These are phyloP conservation scores for Obelidium mucronatum DNA, from an alignment of 192 early-diverging fungal species.

Conservation along the genomic window DNA sequence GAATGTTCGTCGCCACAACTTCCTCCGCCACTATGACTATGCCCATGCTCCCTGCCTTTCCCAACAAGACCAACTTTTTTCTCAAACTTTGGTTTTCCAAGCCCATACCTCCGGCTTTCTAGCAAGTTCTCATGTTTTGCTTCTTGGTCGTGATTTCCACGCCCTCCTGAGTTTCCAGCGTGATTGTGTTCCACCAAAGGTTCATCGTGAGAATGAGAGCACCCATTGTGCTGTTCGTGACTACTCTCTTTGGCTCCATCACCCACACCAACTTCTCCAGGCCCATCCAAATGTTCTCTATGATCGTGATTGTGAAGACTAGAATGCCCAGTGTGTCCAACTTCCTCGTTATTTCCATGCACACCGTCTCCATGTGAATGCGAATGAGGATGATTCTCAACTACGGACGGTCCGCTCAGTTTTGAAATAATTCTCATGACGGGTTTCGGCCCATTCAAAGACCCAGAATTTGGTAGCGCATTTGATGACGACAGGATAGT, in stretches of 20 bases:
- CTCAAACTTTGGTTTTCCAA: too few relatives aligned
- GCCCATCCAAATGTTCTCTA: not conserved
- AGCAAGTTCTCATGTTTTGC: too few relatives aligned
- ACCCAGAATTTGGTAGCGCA: not conserved
- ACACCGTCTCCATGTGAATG: not conserved
- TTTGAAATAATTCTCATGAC: conserved; percentile 23
- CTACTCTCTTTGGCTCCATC: not conserved
- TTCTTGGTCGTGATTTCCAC: not conserved
- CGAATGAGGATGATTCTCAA: not conserved
- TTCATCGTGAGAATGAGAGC: not conserved
- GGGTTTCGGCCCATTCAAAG: conserved; percentile 5
- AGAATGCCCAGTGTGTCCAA: not conserved
- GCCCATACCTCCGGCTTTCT: too few relatives aligned
- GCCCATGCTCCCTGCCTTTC: too few relatives aligned
- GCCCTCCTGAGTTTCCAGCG: not conserved
- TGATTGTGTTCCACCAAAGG: not conserved
- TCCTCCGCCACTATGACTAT: not conserved
- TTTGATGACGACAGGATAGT: not conserved
- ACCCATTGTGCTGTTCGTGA: not conserved
- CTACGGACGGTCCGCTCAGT: not conserved
- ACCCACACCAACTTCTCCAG: too few relatives aligned
- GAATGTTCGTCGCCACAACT: not conserved
- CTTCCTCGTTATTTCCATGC: not conserved
- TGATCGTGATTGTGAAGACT: not conserved
- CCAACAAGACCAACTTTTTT: too few relatives aligned